Evolutionary conservation across 768 basidiomycete genomes (phyloP), one percentile per base, ranked within the genome.

Genomic region (Psilocybe tampanensis): DNA sequence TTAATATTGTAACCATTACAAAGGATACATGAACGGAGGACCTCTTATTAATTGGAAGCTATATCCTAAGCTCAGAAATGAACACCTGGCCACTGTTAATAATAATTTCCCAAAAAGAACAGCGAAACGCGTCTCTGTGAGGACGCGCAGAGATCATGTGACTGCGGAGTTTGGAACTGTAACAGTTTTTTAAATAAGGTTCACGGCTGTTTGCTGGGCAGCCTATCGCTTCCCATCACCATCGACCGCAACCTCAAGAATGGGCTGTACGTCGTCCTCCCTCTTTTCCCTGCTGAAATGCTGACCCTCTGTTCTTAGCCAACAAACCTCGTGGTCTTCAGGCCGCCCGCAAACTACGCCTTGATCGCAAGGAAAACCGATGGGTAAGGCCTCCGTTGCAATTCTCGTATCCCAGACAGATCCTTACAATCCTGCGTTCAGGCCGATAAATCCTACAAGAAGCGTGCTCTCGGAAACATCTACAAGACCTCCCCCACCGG

Each of bases 401-500:
- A 19, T 26, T 19, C 51, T 43, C 36, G 29, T 24, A 21, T 5
- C 18, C n/a, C 13, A 39, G 36, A 6, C 23, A 13, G 23, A 33
- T 33, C 56, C 55, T 53, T 55, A 34, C 50, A 34, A 50, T 41
- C 8, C 51, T 54, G 47, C 45, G 56, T 67, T 3, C 66, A 96
- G 94, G 96, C 96, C 80, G 95, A 98, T 79, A 96, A 96, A 79
- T 80, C 88, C 44, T 99, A 98, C 83, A 99, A 98, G 88, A 99
- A 98, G 80, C 92, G 97, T 71, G 97, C 97, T 56, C 88, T 99
- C 57, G 97, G 97, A 60, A 99, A 98, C 81, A 87, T 97, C 73
- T 99, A 95, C 90, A 97, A 96, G 84, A 98, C 97, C 70, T 98
- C 96, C 29, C 97, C 97, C 45, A 98, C 97, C 60, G 97, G 95